These are phyloP conservation scores for Quercus wislizeni DNA, from an alignment of 306 rosid species.

Conservation along the genomic window DNA sequence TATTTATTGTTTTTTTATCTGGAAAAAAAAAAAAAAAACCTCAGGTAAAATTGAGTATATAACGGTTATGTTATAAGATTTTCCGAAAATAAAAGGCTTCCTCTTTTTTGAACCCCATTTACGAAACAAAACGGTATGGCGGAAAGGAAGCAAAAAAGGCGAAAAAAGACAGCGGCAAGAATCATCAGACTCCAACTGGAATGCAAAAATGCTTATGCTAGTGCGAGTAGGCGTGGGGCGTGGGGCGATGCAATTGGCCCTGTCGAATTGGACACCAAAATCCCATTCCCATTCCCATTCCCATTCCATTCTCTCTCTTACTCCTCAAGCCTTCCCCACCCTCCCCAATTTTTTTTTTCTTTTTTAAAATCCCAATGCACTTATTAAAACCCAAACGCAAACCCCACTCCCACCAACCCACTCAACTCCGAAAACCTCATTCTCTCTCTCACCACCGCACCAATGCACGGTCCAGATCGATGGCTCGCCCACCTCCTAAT, in stretches of 20 bases:
- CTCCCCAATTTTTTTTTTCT: neutral
- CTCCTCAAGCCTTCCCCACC: conserved; percentile 20
- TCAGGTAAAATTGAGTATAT: too few species aligned
- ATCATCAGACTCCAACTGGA: conserved; percentile 4
- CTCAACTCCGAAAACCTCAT: conserved; percentile 9
- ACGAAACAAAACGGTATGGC: neutral
- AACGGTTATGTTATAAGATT: too few species aligned
- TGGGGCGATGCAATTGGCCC: conserved; percentile 28
- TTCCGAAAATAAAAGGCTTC: too few species aligned
- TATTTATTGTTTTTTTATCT: too few species aligned
- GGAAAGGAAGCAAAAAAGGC: neutral
- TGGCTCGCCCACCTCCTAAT: conserved; percentile 26
- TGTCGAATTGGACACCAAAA: conserved; percentile 31
- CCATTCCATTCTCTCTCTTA: conserved; percentile 27
- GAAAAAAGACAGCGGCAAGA: neutral
- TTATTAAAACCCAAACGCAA: neutral
- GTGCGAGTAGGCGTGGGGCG: neutral
- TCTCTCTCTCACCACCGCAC: neutral
- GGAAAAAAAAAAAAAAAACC: too few species aligned
- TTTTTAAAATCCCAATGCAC: neutral
- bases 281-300: conserved; percentile 21
- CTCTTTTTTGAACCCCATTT: too few species aligned
- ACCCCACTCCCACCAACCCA: neutral
- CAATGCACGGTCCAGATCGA: conserved; percentile 33
- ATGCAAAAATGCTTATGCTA: neutral